Conservation (phyloP, 169 alveolate genomes). For the Plasmodium malariae region DNA sequence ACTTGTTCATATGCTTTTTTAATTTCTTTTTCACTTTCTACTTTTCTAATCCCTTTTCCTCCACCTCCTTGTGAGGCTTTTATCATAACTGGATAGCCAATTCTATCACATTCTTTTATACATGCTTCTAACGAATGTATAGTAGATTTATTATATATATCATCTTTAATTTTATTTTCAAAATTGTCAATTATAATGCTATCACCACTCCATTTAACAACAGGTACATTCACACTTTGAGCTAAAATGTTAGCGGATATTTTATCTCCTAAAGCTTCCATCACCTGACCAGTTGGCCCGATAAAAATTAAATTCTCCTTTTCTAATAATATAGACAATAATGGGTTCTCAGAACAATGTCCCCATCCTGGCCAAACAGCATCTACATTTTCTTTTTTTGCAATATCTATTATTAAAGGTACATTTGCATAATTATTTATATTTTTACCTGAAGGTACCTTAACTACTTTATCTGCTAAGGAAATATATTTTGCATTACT, state of each 20-base stretch:
- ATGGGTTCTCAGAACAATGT: conserved; percentile 94
- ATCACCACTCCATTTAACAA: conserved; percentile 94
- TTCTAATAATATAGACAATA: conserved; percentile 87
- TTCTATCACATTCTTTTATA: conserved; percentile 87
- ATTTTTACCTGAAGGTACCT: conserved; percentile 80
- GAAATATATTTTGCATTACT: conserved; percentile 80
- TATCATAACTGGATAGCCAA: conserved; percentile 96
- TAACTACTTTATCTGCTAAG: conserved; percentile 81
- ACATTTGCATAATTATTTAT: conserved; percentile 81
- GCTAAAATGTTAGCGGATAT: conserved; percentile 94
- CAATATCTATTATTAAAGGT: conserved; percentile 79
- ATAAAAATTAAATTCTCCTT: conserved; percentile 89
- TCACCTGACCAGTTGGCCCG: conserved; percentile 92
- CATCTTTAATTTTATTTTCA: conserved; percentile 51
- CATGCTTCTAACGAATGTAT: conserved; percentile 87
- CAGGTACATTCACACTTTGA: conserved; percentile 92
- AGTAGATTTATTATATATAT: conserved; percentile 71
- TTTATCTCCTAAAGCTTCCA: conserved; percentile 95
- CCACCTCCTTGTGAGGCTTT: conserved; percentile 98
- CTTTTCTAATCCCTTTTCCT: conserved; percentile 95
- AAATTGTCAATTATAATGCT: conserved; percentile 75
- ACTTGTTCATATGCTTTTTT: conserved; percentile 84
- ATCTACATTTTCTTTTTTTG: conserved; percentile 87
- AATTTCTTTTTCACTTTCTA: conserved; percentile 80
- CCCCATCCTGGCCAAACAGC: conserved; percentile 99